phyloP scores from a whole-genome alignment of 441 rosid species.

The Populus hybrid region DNA sequence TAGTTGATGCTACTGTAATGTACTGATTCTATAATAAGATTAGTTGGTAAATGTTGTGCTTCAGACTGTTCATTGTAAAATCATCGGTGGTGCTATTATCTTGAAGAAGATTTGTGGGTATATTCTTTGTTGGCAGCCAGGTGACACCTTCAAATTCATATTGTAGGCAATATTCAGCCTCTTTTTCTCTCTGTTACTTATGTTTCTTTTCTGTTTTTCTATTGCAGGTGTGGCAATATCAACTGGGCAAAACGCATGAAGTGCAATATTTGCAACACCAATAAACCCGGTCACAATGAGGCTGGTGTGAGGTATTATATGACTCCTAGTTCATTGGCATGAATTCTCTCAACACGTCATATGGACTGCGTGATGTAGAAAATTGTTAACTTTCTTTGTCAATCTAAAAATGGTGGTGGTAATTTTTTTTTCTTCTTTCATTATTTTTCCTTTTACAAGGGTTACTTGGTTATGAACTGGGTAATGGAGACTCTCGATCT shows the following conservation, averaged over 20 bases:
- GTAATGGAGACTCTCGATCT: neutral
- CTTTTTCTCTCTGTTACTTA: neutral
- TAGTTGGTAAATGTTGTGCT: neutral
- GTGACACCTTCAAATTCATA: neutral
- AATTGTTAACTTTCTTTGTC: neutral
- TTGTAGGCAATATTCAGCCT: neutral
- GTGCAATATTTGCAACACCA: constrained; percentile 95
- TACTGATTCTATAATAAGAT: neutral
- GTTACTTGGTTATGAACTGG: neutral
- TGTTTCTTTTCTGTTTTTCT: neutral
- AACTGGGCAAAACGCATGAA: constrained; percentile 95
- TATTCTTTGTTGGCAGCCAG: neutral
- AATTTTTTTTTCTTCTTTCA: neutral
- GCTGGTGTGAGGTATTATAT: constrained; percentile 83
- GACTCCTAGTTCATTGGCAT: neutral
- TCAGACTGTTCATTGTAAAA: neutral
- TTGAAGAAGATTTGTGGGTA: neutral
- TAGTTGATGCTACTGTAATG: neutral
- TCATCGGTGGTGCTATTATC: neutral
- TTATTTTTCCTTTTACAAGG: neutral
- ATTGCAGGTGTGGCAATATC: constrained; percentile 87
- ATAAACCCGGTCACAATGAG: constrained; percentile 89
- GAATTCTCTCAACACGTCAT: neutral
- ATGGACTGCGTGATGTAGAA: neutral
- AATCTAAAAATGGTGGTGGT: neutral